Evolutionary conservation across 345 rosid genomes (phyloP), one percentile per base, ranked within the genome.

Genomic region (Mangifera indica): DNA sequence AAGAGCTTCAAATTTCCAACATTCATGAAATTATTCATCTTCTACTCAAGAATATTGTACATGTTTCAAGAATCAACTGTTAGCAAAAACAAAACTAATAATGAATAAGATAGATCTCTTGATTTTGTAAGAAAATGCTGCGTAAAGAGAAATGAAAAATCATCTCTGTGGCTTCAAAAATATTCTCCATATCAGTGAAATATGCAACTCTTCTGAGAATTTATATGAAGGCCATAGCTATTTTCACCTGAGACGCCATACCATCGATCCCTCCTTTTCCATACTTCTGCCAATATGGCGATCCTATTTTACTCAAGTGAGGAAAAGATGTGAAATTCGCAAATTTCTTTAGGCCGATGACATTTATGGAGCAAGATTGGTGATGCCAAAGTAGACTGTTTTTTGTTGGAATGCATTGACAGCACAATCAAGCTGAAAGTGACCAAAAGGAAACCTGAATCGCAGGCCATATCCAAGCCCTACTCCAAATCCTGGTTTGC

Each of bases 401-500:
- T 84, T 91, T 70, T 87, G 97, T 53, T 88, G 87, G 72, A 88
- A 88, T n/a, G 87, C 81, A 78, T 91, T 91, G 57, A 88, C 75
- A 66, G 93, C 93, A 56, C 80, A 86, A 69, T 88, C 93, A 76
- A 88, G 80, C 80, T 84, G 92, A 40, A 91, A 67, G 77, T 86
- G 93, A 60, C 93, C 91, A 22, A 83, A 9, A 10, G 91, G 92
- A 78, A 90, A 82, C 83, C 85, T 88, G 72, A 84, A 84, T 14
- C 92, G 90, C 72, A 91, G 66, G 17, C 92, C 92, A 42, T 91
- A 88, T 53, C 93, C 93, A 14, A 86, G 61, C 51, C 98, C 98
- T 64, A 86, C 71, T 59, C 98, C 97, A 15, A 85, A 86, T 48
- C 98, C 98, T 1, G 93, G 97, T 78, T 93, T 93, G 44, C 97